Conservation (phyloP, 2,329 filamentous ascomycete genomes). For the Hypomyces perniciosus region DNA sequence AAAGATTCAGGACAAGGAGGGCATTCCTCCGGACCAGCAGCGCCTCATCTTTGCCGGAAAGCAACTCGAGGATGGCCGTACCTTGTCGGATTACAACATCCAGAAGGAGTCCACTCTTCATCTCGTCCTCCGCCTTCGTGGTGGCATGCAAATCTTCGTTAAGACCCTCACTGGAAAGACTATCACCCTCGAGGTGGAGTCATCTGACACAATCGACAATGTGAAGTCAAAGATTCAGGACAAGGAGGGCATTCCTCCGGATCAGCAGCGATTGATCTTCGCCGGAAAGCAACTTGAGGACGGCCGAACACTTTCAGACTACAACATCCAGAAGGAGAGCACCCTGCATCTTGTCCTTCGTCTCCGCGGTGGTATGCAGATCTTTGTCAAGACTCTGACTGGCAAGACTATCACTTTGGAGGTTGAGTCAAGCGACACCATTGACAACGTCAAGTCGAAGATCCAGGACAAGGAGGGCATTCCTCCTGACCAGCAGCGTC, state of each 20-base stretch:
- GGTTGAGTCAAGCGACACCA: slow-evolving; percentile 84
- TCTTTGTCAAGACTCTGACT: slow-evolving; percentile 76
- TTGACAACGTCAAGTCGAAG: slow-evolving; percentile 96
- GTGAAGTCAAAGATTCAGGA: slow-evolving; percentile 92
- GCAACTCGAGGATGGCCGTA: slow-evolving; percentile 90
- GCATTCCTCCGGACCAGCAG: slow-evolving; percentile 52
- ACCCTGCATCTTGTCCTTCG: slow-evolving; percentile 76
- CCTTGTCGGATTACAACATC: slow-evolving; percentile 88
- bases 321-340: slow-evolving; percentile 94
- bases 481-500: slow-evolving; percentile 88
- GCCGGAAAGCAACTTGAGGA: slow-evolving; percentile 92
- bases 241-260: slow-evolving; percentile 88
- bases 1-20: too few species aligned
- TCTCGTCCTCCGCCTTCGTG: slow-evolving; percentile 78
- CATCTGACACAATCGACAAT: slow-evolving; percentile 86
- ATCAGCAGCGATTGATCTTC: slow-evolving; percentile 91
- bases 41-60: slow-evolving; percentile 93
- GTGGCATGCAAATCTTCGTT: slow-evolving; percentile 86
- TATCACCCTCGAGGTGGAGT: slow-evolving; percentile 87
- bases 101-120: slow-evolving; percentile 89
- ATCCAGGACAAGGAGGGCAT: slow-evolving; percentile 99
- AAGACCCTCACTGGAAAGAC: slow-evolving; percentile 90
- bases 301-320: slow-evolving; percentile 83
- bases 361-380: slow-evolving; percentile 75
- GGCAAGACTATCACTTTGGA: slow-evolving; percentile 93